phyloP scores from a whole-genome alignment of 1,284 basidiomycete species.

The Tilletia setariae region DNA sequence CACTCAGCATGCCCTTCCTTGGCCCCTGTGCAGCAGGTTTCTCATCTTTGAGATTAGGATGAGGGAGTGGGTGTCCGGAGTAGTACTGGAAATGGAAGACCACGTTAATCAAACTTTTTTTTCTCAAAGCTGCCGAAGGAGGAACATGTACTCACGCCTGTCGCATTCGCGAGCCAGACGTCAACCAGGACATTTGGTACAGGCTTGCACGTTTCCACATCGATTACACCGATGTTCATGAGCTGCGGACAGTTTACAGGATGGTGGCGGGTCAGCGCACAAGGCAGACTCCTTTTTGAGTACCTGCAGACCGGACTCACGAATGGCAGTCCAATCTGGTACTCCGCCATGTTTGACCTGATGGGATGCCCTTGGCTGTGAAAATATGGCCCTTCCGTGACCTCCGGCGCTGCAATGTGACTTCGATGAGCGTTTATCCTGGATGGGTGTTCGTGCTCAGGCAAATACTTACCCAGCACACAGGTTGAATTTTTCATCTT shows the following conservation, averaged over 20 bases:
- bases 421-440: background rate
- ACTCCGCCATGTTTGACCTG: conserved; percentile 61
- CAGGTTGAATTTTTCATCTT: conserved; percentile 55
- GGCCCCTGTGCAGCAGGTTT: conserved; percentile 50
- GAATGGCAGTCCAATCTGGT: conserved; percentile 61
- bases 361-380: conserved; percentile 58
- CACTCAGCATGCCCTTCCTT: conserved; percentile 54
- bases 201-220: conserved; percentile 70
- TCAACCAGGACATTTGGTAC: conserved; percentile 68
- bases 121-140: no score
- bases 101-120: no score
- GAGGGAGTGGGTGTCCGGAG: conserved; percentile 58
- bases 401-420: conserved; percentile 50
- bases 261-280: background rate
- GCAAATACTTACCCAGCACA: conserved; percentile 32
- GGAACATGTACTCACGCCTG: conserved; percentile 19
- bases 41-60: conserved; percentile 54
- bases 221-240: conserved; percentile 70
- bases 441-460: background rate
- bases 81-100: no score
- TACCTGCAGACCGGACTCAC: conserved; percentile 26
- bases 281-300: background rate
- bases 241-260: background rate
- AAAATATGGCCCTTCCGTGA: conserved; percentile 59
- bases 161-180: conserved; percentile 62